These are phyloP conservation scores for Artemisia tridentata DNA, from an alignment of 129 eudicot genomes.

Conservation along the genomic window DNA sequence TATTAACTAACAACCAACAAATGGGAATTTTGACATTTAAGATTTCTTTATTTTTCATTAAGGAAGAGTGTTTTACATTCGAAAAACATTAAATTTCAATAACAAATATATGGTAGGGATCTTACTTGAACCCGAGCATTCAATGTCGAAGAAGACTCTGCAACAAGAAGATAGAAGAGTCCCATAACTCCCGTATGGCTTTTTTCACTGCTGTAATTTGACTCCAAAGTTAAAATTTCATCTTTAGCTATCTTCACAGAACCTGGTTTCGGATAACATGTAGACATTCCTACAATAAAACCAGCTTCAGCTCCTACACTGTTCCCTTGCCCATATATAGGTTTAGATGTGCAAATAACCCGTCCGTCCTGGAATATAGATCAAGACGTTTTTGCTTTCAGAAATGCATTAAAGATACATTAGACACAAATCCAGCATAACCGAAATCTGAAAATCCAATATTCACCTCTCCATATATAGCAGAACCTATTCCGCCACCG, in stretches of 20 bases:
- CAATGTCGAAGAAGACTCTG: slow-evolving; percentile 34
- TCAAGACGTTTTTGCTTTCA: too few species aligned
- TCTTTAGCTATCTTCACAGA: slow-evolving; percentile 52
- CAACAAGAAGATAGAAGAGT: slow-evolving; percentile 67
- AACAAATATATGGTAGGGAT: slow-evolving; percentile 4
- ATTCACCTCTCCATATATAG: too few species aligned
- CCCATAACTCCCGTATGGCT: slow-evolving; percentile 80
- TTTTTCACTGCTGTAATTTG: slow-evolving; percentile 56
- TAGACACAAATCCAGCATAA: not conserved
- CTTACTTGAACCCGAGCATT: slow-evolving; percentile 41
- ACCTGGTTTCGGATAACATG: slow-evolving; percentile 77
- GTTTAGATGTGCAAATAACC: slow-evolving; percentile 63
- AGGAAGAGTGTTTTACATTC: too few species aligned
- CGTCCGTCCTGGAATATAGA: slow-evolving; percentile 54
- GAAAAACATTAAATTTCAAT: not conserved
- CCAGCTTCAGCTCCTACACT: slow-evolving; percentile 79
- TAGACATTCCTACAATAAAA: slow-evolving; percentile 81
- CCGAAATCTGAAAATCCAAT: too few species aligned
- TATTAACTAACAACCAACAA: too few species aligned
- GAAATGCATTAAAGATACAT: not conserved
- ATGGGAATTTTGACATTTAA: too few species aligned
- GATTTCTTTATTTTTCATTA: too few species aligned
- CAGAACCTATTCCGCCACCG: too few species aligned
- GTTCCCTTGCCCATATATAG: slow-evolving; percentile 60
- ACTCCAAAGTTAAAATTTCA: slow-evolving; percentile 52